Base-by-base conservation (phyloP, 371 early-diverging fungal species). In the Mortierella sp. region DNA sequence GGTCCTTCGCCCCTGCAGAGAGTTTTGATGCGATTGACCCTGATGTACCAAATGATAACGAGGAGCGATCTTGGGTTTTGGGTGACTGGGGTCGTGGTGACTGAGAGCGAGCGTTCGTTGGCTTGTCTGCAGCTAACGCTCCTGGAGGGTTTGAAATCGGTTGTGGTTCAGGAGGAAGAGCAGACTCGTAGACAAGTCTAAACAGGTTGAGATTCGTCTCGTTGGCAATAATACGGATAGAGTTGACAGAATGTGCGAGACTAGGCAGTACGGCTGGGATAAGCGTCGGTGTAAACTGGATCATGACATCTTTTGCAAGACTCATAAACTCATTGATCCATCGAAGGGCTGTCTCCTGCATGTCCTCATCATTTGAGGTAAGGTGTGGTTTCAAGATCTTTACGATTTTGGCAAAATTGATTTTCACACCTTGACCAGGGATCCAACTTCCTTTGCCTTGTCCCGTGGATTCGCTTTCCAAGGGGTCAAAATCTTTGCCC, bases 311-410 rank as follows among this genome's bases (percentile, higher is more conserved):
- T 51, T 91, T 89, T 18, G 94, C 93, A 30, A 96, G 84, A 28
- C 84, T 83, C 45, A 95, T 89, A 68, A 98, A 95, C 72, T 93
- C 93, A 68, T 90, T 88, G 57, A 95, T 87, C 98, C 98, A 98
- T 50, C 87, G 83, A 25, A 98, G 81, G 0, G 96, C 95, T 0
- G 91, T 94, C 47, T 81, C 89, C 79, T 96, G 96, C 14, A 95
- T 95, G 64, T 94, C 95, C 80, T 94, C 93, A 62, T 96, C 96
- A 64, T 70, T 61, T 7, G 93, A 92, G 26, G 88, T 87, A 7
- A 96, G 81, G 72, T 96, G 93, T 26, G 92, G 94, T 37, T 88
- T 82, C n/a, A 97, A 83, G 37, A 96, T 96, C 30, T 88, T 82
- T 5, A 95, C 87, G 71, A 95, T 93, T 18, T 87, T 82, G 16